Evolutionary conservation across 495 filamentous ascomycete species (phyloP).

Genomic region (Neurospora intermedia): DNA sequence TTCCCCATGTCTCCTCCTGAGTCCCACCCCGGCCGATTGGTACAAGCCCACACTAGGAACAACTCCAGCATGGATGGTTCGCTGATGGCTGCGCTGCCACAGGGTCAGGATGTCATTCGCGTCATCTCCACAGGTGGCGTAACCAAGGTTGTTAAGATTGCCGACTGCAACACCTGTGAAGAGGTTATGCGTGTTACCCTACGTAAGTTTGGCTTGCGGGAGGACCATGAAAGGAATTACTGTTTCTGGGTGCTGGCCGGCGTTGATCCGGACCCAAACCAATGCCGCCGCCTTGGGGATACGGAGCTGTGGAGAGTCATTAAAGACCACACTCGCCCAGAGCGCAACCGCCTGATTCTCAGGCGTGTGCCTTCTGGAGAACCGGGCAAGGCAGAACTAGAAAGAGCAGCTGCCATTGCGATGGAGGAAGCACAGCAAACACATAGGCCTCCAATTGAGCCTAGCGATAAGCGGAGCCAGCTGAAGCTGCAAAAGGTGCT

Average conservation of each 20-base stretch:
- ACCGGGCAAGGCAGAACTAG: slow-evolving; percentile 69
- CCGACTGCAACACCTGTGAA: slow-evolving; percentile 79
- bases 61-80: slow-evolving; percentile 70
- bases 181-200: slow-evolving; percentile 80
- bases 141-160: slow-evolving; percentile 82
- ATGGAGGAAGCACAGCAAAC: slow-evolving; percentile 67
- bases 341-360: slow-evolving; percentile 83
- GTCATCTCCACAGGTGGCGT: slow-evolving; percentile 87
- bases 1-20: slow-evolving; percentile 31
- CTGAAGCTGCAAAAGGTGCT: slow-evolving; percentile 73
- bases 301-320: slow-evolving; percentile 79
- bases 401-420: slow-evolving; percentile 71
- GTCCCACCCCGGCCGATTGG: slow-evolving; percentile 33
- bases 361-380: slow-evolving; percentile 80
- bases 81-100: slow-evolving; percentile 68
- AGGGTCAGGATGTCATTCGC: slow-evolving; percentile 71
- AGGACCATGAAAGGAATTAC: slow-evolving; percentile 68
- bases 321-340: slow-evolving; percentile 58
- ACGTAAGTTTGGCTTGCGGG: slow-evolving; percentile 66
- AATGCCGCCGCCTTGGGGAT: slow-evolving; percentile 71
- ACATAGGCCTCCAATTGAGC: slow-evolving; percentile 54
- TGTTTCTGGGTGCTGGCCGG: slow-evolving; percentile 78
- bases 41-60: slow-evolving; percentile 43
- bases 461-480: slow-evolving; percentile 54
- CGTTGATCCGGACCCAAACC: slow-evolving; percentile 64